A percentile compares a stretch with the other conserved stretches of the same genome.
These are phyloP conservation scores for Sporothrix curviconia DNA, from an alignment of 2,329 filamentous ascomycete genomes.

Conservation along the genomic window DNA sequence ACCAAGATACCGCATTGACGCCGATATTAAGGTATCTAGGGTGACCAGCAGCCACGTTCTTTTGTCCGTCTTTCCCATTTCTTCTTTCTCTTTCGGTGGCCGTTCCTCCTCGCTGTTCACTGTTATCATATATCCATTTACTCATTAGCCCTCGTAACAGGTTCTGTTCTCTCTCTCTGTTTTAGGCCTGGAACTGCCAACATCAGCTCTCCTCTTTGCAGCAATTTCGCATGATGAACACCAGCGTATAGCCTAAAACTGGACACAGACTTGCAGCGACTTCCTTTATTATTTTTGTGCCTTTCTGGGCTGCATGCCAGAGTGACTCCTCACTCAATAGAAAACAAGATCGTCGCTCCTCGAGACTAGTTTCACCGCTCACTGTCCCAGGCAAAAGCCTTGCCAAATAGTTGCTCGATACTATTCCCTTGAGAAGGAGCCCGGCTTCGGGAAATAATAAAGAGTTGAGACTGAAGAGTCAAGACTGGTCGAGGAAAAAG, in stretches of 20 bases:
- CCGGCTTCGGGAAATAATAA: no score
- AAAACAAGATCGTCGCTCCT: not conserved
- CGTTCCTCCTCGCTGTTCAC: not conserved
- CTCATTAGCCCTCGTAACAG: not conserved
- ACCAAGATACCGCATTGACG: constrained; percentile 1
- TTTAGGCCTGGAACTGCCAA: no score
- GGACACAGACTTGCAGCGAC: not conserved
- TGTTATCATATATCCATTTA: not conserved
- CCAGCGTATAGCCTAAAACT: not conserved
- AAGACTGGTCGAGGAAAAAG: no score
- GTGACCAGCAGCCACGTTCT: not conserved
- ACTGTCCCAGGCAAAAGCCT: not conserved
- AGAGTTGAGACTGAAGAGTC: no score
- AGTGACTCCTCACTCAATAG: not conserved
- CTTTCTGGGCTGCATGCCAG: no score
- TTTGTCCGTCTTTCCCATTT: not conserved
- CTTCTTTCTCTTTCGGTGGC: no score
- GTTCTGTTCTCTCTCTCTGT: not conserved
- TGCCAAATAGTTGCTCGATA: not conserved
- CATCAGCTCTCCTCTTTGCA: not conserved
- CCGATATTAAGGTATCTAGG: constrained; percentile 1
- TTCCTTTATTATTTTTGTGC: not conserved
- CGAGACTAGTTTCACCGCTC: not conserved
- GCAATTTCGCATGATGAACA: not conserved
- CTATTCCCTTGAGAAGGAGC: not conserved